Conservation (phyloP, 2,329 filamentous ascomycete species). For the Pestalotiopsis sp. region DNA sequence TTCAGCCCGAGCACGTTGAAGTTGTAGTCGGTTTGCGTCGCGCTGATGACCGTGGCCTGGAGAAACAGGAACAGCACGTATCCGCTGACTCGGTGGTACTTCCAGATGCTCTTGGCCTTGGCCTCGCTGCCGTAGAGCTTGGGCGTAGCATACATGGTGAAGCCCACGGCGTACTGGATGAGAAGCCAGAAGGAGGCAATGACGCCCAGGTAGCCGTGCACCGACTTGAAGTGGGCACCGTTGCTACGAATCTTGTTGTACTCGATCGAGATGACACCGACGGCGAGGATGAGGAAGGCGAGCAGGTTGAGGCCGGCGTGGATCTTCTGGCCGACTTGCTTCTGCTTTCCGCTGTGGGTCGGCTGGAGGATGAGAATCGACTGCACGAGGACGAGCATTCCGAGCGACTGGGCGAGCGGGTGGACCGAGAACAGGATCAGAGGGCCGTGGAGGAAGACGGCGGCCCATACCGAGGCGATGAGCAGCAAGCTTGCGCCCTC, state of each 20-base stretch:
- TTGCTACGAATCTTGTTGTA: slow-evolving; percentile 77
- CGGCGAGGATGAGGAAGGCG: slow-evolving; percentile 62
- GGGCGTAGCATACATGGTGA: slow-evolving; percentile 81
- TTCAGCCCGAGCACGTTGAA: slow-evolving; percentile 69
- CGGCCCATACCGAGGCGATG: slow-evolving; percentile 74
- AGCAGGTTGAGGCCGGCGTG: slow-evolving; percentile 74
- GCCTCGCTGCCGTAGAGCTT: slow-evolving; percentile 71
- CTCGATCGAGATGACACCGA: slow-evolving; percentile 73
- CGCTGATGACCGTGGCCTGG: slow-evolving; percentile 73
- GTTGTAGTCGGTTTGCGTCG: slow-evolving; percentile 78
- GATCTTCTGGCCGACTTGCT: slow-evolving; percentile 58
- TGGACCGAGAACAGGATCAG: slow-evolving; percentile 87
- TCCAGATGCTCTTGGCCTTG: slow-evolving; percentile 82
- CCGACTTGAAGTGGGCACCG: slow-evolving; percentile 75
- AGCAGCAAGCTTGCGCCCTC: slow-evolving; percentile 80
- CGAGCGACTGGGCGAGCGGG: slow-evolving; percentile 71
- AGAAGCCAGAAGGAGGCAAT: slow-evolving; percentile 70
- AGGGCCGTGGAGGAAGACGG: slow-evolving; percentile 65
- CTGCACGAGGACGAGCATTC: slow-evolving; percentile 75
- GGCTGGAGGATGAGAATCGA: slow-evolving; percentile 86
- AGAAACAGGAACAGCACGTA: slow-evolving; percentile 74
- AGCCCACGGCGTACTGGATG: slow-evolving; percentile 76
- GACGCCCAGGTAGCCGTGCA: slow-evolving; percentile 83
- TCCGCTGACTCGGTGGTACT: slow-evolving; percentile 81
- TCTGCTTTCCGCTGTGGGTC: slow-evolving; percentile 76